Conservation (phyloP, 257 asterid genomes). For the Penstemon davidsonii region DNA sequence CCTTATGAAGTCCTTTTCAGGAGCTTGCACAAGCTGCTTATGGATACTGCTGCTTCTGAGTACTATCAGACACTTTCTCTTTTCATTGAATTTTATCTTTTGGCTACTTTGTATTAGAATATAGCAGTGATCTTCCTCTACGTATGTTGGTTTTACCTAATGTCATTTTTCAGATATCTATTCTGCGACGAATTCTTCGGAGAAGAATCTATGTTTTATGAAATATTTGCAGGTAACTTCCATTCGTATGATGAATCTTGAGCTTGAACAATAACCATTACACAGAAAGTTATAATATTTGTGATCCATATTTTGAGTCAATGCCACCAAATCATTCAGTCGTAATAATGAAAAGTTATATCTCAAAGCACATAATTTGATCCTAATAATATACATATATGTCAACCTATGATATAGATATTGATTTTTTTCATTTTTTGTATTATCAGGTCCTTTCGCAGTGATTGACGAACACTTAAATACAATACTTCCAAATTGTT, state of each 20-base stretch:
- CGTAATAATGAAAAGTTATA: background rate
- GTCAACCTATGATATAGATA: conserved; percentile 14
- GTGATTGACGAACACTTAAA: conserved; percentile 89
- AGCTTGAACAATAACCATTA: conserved; percentile 14
- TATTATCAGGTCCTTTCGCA: conserved; percentile 76
- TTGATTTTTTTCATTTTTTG: conserved; percentile 35
- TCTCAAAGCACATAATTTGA: conserved; percentile 18
- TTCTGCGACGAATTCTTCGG: conserved; percentile 98
- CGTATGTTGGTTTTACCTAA: conserved; percentile 20
- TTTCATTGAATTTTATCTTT: conserved; percentile 19
- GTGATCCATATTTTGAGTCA: background rate
- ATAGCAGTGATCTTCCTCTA: conserved; percentile 13
- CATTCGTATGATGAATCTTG: conserved; percentile 1
- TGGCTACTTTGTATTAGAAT: conserved; percentile 5
- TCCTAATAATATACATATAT: conserved; percentile 4
- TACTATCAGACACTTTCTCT: conserved; percentile 35
- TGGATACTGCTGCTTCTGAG: conserved; percentile 99
- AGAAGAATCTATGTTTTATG: conserved; percentile 85
- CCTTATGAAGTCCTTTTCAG: conserved; percentile 99
- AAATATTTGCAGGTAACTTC: conserved; percentile 84
- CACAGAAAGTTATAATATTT: background rate
- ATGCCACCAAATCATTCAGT: background rate
- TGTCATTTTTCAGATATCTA: conserved; percentile 69
- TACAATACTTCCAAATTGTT: conserved; percentile 81
- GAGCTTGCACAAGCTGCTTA: conserved; percentile 96